Evolutionary conservation across 768 basidiomycete genomes (phyloP).

Genomic region (Termitomyces sp.): DNA sequence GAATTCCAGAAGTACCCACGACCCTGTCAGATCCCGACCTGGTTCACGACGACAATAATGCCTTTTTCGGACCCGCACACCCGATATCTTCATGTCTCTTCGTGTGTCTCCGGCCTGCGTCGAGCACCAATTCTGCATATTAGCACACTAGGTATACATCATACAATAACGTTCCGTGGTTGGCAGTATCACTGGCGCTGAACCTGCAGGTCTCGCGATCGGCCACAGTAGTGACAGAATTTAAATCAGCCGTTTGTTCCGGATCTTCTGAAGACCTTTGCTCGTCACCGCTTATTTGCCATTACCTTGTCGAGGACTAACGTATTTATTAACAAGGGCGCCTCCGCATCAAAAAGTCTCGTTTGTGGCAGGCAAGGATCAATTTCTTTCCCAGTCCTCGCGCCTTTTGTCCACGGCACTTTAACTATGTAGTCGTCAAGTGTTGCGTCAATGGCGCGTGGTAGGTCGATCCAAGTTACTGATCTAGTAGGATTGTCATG

Average conservation of each 20-base stretch:
- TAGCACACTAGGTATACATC: too few relatives aligned
- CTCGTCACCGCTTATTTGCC: neutral
- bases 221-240: neutral
- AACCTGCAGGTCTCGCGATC: neutral
- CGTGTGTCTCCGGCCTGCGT: too few relatives aligned
- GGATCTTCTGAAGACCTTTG: neutral
- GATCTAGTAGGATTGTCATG: neutral
- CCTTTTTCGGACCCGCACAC: conserved; percentile 4
- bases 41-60: conserved; percentile 7
- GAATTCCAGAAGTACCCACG: conserved; percentile 23
- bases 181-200: too few relatives aligned
- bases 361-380: neutral
- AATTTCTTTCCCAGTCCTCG: neutral
- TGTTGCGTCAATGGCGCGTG: neutral
- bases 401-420: neutral
- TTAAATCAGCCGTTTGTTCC: neutral
- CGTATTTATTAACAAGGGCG: neutral
- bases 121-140: too few relatives aligned
- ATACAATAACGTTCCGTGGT: too few relatives aligned
- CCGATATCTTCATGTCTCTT: too few relatives aligned
- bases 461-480: neutral
- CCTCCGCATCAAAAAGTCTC: neutral
- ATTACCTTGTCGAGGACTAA: neutral
- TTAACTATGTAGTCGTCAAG: neutral
- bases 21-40: conserved; percentile 17